Base-by-base conservation (phyloP, 108 stramenopile species). In the Cyclotella baltica region DNA sequence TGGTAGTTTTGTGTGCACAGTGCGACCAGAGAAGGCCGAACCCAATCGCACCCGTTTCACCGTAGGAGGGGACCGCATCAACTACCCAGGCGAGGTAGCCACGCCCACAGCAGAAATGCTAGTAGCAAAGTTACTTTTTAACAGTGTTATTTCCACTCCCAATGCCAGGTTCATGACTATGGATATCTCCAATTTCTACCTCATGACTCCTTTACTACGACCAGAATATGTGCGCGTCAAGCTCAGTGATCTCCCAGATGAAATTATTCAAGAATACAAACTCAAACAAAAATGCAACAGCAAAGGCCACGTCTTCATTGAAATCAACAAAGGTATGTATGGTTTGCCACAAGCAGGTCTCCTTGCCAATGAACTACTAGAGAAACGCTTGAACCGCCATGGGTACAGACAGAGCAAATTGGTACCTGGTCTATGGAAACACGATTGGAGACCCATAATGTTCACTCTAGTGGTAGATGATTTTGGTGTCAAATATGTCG, bases 251-350 rank as follows among this genome's bases (percentile, higher is more conserved):
- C 50, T 88, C 0, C 83, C 86, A 0, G 67, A 58, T 2, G 72
- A 67, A 18, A 67, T 87, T 63, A 73, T 83, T n/a, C 40, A 53
- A 6, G 34, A 72, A 25, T 81, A 84, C 74, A 55, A 87, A 22
- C 47, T 48, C 19, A 0, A 25, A 22, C 0, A 83, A 1, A 57
- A 57, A 27, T 20, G 83, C 57, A 85, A 80, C 72, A 48, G n/a
- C 18, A 48, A 48, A 16, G 47, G 47, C n/a, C n/a, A n/a, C 47
- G 6, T 48, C 6, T 48, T 48, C 47, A 48, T 48, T 4, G 47
- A 85, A 73, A 46, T 88, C 8, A 57, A 72, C 10, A 81, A 84
- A 18, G 73, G 65, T 15, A 59, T 68, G 56, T 57, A 57, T 6
- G 28, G 56, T 27, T 23, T 57, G 2, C 56, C 28, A 3, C 15